These are phyloP conservation scores for Uronychia setigera DNA, from an alignment of 73 alveolate genomes.

Conservation along the genomic window DNA sequence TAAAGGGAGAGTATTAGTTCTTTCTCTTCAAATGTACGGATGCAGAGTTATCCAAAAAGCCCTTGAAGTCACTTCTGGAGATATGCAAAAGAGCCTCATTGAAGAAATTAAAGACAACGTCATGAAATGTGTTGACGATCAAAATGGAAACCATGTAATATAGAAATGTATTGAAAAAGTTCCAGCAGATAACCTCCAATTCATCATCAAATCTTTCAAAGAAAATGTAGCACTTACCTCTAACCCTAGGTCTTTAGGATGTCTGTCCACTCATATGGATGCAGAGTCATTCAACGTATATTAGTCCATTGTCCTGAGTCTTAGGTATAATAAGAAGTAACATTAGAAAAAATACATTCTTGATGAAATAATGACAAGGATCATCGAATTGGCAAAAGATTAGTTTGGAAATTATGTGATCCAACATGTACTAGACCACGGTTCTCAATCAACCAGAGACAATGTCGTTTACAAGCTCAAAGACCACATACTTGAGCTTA, in stretches of 20 bases:
- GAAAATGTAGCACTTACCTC: slow-evolving; percentile 5
- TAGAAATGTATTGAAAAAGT: slow-evolving; percentile 87
- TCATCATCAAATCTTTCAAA: slow-evolving; percentile 83
- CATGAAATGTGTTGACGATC: slow-evolving; percentile 85
- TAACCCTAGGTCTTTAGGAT: slow-evolving; percentile 30
- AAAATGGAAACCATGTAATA: slow-evolving; percentile 96
- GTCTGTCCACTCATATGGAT: slow-evolving; percentile 90
- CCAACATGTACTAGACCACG: slow-evolving; percentile 91
- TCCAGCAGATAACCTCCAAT: slow-evolving; percentile 62
- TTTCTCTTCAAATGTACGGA: slow-evolving; percentile 83
- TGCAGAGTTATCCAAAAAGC: slow-evolving; percentile 93
- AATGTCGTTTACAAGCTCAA: slow-evolving; percentile 69
- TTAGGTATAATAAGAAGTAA: slow-evolving; percentile 31
- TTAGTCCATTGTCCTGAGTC: slow-evolving; percentile 74
- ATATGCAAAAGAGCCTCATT: slow-evolving; percentile 47
- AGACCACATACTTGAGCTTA: slow-evolving; percentile 48
- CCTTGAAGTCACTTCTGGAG: slow-evolving; percentile 62
- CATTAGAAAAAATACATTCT: background rate
- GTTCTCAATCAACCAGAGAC: slow-evolving; percentile 66
- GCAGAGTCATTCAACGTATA: slow-evolving; percentile 92
- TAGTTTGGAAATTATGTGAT: slow-evolving; percentile 86
- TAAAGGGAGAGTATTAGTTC: slow-evolving; percentile 63
- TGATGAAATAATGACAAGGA: slow-evolving; percentile 31
- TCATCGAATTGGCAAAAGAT: slow-evolving; percentile 38
- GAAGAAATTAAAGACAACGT: slow-evolving; percentile 73